Conservation (phyloP, 352 stramenopile genomes). For the Pythium dissotocum region DNA sequence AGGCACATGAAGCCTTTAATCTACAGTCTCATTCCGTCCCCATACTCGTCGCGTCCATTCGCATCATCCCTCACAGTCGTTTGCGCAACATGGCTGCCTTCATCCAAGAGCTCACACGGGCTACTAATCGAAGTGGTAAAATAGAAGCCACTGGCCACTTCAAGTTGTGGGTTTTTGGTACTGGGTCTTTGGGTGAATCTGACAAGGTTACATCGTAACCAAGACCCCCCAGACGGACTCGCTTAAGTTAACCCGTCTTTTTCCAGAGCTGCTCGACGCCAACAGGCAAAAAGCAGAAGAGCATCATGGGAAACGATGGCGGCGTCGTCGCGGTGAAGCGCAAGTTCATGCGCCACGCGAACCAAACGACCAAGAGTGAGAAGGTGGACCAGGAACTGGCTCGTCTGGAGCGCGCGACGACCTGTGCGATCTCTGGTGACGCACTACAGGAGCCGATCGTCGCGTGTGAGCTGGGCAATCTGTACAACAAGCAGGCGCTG, state of each 20-base stretch:
- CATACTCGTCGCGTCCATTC: not conserved
- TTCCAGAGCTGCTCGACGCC: not conserved
- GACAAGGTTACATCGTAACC: not conserved
- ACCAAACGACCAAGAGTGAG: conserved; percentile 70
- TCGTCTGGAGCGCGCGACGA: conserved; percentile 57
- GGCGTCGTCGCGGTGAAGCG: conserved; percentile 93
- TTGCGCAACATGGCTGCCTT: conserved; percentile 8
- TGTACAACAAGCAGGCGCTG: conserved; percentile 93
- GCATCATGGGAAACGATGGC: conserved; percentile 90
- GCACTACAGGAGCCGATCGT: conserved; percentile 84
- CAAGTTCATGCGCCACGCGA: conserved; percentile 92
- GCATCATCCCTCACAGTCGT: not conserved
- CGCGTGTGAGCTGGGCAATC: conserved; percentile 85
- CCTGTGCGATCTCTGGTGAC: conserved; percentile 85
- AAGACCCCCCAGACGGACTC: not conserved
- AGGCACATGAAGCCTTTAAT: not conserved
- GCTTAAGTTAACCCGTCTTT: not conserved
- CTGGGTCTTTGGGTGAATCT: not conserved
- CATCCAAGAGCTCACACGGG: not conserved
- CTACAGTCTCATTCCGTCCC: not conserved
- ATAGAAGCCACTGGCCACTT: not conserved
- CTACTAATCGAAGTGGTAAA: not conserved
- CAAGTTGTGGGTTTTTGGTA: conserved; percentile 5
- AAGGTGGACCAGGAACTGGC: conserved; percentile 61
- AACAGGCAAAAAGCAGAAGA: not conserved